A percentile compares a stretch with the other conserved stretches of the same genome.
Evolutionary conservation across 805 yeast species (phyloP).

Genomic region (Hanseniaspora hatyaiensis): DNA sequence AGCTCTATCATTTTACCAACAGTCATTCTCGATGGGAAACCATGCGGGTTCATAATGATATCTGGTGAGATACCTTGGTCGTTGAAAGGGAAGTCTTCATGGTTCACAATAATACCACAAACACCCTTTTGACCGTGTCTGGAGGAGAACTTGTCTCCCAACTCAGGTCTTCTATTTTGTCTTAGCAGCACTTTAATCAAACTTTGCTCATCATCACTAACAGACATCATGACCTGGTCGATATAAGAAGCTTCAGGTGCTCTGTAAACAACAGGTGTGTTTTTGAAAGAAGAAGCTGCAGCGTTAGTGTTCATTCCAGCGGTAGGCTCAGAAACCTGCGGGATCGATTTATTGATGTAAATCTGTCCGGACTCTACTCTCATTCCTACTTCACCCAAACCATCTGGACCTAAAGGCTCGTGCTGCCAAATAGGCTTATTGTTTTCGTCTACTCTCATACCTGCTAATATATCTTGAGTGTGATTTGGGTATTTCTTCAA

Average conservation of each 20-base stretch:
- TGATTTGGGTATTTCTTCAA: constrained; percentile 89
- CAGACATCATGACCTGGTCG: constrained; percentile 96
- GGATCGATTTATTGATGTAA: constrained; percentile 85
- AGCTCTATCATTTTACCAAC: constrained; percentile 97
- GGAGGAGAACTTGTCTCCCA: constrained; percentile 94
- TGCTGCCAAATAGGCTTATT: constrained; percentile 80
- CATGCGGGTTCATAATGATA: constrained; percentile 97
- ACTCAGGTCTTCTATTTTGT: constrained; percentile 93
- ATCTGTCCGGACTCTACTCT: constrained; percentile 86
- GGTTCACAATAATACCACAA: constrained; percentile 94
- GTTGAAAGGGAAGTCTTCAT: constrained; percentile 91
- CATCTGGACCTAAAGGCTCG: constrained; percentile 80
- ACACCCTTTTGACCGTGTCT: constrained; percentile 99
- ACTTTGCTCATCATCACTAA: constrained; percentile 89
- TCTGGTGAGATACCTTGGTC: constrained; percentile 89
- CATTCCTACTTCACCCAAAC: constrained; percentile 92
- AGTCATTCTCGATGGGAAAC: constrained; percentile 99
- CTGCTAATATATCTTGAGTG: constrained; percentile 80
- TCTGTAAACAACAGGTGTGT: constrained; percentile 80
- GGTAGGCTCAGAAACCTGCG: constrained; percentile 28
- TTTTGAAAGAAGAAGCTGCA: constrained; percentile 52
- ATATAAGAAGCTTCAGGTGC: constrained; percentile 93
- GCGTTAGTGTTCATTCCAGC: constrained; percentile 16
- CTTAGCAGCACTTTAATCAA: constrained; percentile 81
- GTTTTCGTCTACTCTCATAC: constrained; percentile 76